Percentiles rank a stretch among this genome's conserved stretches.
Evolutionary conservation across 352 stramenopile genomes (phyloP).

Genomic region (Phytopythium mirpurense): DNA sequence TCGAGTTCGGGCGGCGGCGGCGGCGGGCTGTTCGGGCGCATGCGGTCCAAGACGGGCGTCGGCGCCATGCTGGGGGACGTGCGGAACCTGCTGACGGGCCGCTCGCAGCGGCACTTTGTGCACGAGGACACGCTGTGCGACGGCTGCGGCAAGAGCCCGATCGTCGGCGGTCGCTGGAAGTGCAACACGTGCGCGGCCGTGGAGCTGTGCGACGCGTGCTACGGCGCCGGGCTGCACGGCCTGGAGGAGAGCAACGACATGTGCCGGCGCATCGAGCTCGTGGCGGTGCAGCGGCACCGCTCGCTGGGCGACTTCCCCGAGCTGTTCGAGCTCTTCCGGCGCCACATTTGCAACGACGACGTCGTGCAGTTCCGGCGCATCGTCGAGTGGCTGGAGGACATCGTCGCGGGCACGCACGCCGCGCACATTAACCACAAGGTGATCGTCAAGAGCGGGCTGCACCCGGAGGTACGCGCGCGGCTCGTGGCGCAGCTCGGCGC

Average conservation of each 20-base stretch:
- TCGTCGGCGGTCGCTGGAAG: slow-evolving; percentile 70
- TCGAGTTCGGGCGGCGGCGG: no score
- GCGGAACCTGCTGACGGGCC: slow-evolving; percentile 40
- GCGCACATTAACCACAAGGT: slow-evolving; percentile 51
- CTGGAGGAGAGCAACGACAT: slow-evolving; percentile 68
- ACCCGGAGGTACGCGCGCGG: slow-evolving; percentile 68
- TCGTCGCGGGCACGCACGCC: slow-evolving; percentile 48
- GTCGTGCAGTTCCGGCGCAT: slow-evolving; percentile 62
- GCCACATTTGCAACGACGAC: slow-evolving; percentile 67
- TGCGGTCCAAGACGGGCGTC: slow-evolving; percentile 41
- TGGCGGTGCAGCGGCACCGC: slow-evolving; percentile 45
- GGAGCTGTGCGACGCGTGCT: slow-evolving; percentile 69
- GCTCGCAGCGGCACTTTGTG: slow-evolving; percentile 60
- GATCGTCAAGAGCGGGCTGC: slow-evolving; percentile 67
- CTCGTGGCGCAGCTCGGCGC: slow-evolving; percentile 55
- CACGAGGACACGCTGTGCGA: slow-evolving; percentile 79
- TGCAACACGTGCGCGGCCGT: slow-evolving; percentile 70
- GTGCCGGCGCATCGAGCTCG: slow-evolving; percentile 57
- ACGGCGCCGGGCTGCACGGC: slow-evolving; percentile 55
- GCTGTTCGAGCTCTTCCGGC: slow-evolving; percentile 63
- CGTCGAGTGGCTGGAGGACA: slow-evolving; percentile 65
- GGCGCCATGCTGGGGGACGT: slow-evolving; percentile 52
- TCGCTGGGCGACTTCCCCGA: slow-evolving; percentile 51
- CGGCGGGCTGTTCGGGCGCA: slow-evolving; percentile 41
- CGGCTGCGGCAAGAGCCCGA: slow-evolving; percentile 71